Evolutionary conservation across 2,329 filamentous ascomycete species (phyloP).

Genomic region (Fusarium sp.): DNA sequence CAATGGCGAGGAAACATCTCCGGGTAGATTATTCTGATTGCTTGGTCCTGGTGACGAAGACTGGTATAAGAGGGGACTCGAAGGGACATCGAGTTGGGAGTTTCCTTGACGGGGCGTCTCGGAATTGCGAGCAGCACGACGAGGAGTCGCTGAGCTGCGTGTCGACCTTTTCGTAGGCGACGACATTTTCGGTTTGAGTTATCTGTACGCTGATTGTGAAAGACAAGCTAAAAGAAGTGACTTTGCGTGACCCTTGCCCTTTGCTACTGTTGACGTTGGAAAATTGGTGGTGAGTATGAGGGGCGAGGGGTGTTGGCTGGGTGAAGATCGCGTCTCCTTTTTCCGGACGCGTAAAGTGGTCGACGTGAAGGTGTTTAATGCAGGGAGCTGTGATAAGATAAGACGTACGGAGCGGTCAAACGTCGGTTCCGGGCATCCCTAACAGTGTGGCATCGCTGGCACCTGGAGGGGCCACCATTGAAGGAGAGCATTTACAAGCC

Average conservation of each 20-base stretch:
- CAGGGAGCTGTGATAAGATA: conserved; percentile 6
- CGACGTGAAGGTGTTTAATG: conserved; percentile 36
- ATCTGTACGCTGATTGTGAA: conserved; percentile 17
- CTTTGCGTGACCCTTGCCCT: conserved; percentile 30
- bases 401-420: conserved; percentile 48
- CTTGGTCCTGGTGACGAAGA: conserved; percentile 56
- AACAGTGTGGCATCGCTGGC: conserved; percentile 45
- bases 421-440: conserved; percentile 45
- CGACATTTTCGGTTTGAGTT: conserved; percentile 52
- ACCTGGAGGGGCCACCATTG: conserved; percentile 49
- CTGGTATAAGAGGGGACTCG: conserved; percentile 85
- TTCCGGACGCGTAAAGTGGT: conserved; percentile 58
- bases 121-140: conserved; percentile 57
- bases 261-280: conserved; percentile 40
- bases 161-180: conserved; percentile 61
- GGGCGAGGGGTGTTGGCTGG: conserved; percentile 45
- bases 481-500: conserved; percentile 35
- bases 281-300: conserved; percentile 43
- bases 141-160: conserved; percentile 62
- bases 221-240: conserved; percentile 11
- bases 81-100: conserved; percentile 68
- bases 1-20: conserved; percentile 65
- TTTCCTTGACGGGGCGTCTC: conserved; percentile 60
- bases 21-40: conserved; percentile 47
- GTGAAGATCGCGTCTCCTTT: conserved; percentile 44